Conservation (phyloP, 164 flowering plant genomes). For the Chimonanthus praecox region DNA sequence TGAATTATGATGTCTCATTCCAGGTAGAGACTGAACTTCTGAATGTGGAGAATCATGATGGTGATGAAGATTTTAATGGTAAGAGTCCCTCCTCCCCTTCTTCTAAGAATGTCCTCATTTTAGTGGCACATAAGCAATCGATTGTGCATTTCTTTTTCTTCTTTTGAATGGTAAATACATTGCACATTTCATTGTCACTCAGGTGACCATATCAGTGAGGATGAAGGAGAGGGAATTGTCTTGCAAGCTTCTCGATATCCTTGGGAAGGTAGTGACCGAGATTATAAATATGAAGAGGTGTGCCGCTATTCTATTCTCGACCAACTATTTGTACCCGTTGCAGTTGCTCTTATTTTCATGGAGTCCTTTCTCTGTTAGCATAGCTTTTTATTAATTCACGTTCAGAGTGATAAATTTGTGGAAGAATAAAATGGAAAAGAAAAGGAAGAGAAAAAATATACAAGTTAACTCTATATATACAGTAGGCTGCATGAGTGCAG, state of each 20-base stretch:
- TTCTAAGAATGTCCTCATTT: neutral
- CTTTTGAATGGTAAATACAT: no score
- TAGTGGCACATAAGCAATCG: neutral
- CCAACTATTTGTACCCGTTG: no score
- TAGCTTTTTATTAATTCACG: neutral
- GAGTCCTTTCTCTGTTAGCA: neutral
- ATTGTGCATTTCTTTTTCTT: neutral
- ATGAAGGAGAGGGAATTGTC: conserved; percentile 49
- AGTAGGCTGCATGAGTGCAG: no score
- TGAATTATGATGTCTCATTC: neutral
- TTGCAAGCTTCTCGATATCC: conserved; percentile 34
- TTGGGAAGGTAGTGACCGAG: conserved; percentile 78
- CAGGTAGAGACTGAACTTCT: conserved; percentile 61
- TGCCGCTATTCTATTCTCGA: neutral
- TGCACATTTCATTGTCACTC: neutral
- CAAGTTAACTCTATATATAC: no score
- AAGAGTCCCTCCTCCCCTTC: conserved; percentile 2
- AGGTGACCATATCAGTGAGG: conserved; percentile 31
- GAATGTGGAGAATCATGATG: conserved; percentile 55
- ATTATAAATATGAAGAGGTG: conserved; percentile 76
- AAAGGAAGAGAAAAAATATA: no score
- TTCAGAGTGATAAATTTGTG: no score
- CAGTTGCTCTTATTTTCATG: no score
- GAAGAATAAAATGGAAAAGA: no score
- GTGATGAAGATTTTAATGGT: conserved; percentile 66